Conservation (phyloP, 2,329 filamentous ascomycete species). For the Claviceps sp. region DNA sequence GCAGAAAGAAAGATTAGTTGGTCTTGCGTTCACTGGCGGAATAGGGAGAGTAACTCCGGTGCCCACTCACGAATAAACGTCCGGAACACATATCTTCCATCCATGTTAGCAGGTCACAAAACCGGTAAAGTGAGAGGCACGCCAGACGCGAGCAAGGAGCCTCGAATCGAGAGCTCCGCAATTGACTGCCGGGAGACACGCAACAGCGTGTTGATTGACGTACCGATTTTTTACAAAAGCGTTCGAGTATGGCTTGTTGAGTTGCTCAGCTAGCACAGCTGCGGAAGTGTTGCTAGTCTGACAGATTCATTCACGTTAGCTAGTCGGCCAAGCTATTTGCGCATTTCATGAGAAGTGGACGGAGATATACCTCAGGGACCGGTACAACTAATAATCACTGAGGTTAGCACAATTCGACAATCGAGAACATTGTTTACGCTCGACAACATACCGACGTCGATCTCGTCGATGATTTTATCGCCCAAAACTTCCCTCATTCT, state of each 20-base stretch:
- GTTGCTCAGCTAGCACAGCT: slow-evolving; percentile 56
- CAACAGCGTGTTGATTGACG: slow-evolving; percentile 50
- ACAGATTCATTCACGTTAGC: not conserved
- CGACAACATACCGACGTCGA: slow-evolving; percentile 42
- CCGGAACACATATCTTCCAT: slow-evolving; percentile 4
- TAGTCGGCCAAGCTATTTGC: not conserved
- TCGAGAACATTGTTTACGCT: slow-evolving; percentile 9
- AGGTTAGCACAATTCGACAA: not conserved
- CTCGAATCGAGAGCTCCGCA: not conserved
- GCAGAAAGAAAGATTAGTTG: not conserved
- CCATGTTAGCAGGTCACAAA: not conserved
- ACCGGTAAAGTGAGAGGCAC: not conserved
- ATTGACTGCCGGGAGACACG: not conserved
- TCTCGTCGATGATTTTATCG: slow-evolving; percentile 55
- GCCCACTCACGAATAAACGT: slow-evolving; percentile 7
- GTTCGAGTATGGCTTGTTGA: slow-evolving; percentile 65
- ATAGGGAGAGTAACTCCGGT: not conserved
- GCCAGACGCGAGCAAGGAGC: not conserved
- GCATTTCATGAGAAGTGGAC: not conserved
- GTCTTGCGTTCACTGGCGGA: not conserved
- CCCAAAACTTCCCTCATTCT: slow-evolving; percentile 56
- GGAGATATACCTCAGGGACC: slow-evolving; percentile 33
- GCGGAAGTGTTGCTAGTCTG: slow-evolving; percentile 68
- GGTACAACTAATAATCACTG: slow-evolving; percentile 46
- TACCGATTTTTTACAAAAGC: slow-evolving; percentile 67